Base-by-base conservation (phyloP, 1,284 basidiomycete species). In the Cutaneotrichosporon sp. region DNA sequence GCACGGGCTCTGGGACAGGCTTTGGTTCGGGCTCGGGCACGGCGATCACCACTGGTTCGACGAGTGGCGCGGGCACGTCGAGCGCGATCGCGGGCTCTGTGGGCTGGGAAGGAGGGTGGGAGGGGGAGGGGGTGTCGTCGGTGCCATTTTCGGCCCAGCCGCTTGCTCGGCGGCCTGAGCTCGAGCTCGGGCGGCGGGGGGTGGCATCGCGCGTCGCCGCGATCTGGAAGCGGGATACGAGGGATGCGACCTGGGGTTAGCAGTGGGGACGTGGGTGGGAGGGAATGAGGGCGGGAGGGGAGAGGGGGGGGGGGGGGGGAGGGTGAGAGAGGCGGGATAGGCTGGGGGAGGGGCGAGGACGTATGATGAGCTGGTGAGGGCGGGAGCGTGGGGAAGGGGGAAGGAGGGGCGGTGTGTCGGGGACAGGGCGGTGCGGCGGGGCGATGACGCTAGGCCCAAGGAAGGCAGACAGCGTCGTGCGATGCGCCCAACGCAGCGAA, bases 211-310 rank as follows among this genome's bases (percentile, higher is more conserved):
- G 60, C 49, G 64, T 58, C 18, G 63, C 66, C n/a, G 66, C 66
- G 43, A 50, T 64, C 56, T 67, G 66, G 58, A 67, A 67, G 14
- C 66, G 66, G 34, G 63, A 64, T 13, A 67, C 66, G 58, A 67
- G 66, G 5, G 62, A 62, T 7, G 66, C 66, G 43, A 67, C 66
- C 66, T 67, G 62, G 14, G 2, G 38, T 51, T 18, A 54, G 43
- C 22, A 18, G n/a, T 16, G 4, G 31, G 58, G 22, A 3, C 8
- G 36, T 14, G 49, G 16, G 7, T 3, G 50, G 29, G 18, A 3
- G 24, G 16, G 3, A 20, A 1, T 34, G 18, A 14, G 5, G n/a
- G 16, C 3, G 52, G 33, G 8, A 24, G 27, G 27, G 34, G 29
- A 14, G 34, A 16, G 20, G 46, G 46, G n/a, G 11, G 1, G 22